Conservation (phyloP, 306 rosid species). For the Senna siamea region DNA sequence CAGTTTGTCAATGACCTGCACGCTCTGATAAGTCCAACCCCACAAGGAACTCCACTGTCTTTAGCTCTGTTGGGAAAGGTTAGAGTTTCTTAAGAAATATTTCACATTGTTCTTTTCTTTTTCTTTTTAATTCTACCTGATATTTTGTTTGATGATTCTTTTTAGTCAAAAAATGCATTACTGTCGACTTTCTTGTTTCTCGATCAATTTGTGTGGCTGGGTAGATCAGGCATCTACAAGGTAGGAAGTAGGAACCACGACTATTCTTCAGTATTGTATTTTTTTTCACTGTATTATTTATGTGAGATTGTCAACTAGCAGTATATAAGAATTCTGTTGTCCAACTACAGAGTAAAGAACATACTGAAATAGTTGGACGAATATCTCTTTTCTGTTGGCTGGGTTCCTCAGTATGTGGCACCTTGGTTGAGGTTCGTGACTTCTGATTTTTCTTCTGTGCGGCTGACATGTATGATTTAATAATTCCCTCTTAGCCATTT, state of each 20-base stretch:
- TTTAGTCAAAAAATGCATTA: conserved; percentile 71
- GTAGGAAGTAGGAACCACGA: conserved; percentile 38
- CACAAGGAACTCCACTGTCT: conserved; percentile 67
- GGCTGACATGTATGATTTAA: neutral
- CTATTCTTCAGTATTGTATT: neutral
- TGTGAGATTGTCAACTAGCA: conserved; percentile 4
- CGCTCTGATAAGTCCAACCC: conserved; percentile 67
- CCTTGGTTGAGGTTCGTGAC: conserved; percentile 82
- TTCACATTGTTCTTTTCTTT: conserved; percentile 1
- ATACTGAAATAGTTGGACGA: conserved; percentile 71
- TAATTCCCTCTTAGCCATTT: neutral
- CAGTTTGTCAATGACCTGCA: conserved; percentile 83
- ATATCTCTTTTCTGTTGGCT: conserved; percentile 93
- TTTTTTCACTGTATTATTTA: conserved; percentile 8
- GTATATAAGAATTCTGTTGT: conserved; percentile 30
- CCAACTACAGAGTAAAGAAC: conserved; percentile 77
- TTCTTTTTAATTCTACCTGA: neutral
- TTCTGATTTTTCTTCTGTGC: conserved; percentile 28
- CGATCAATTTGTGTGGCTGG: conserved; percentile 85
- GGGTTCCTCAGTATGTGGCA: conserved; percentile 78
- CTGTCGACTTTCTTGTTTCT: conserved; percentile 73
- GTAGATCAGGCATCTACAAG: conserved; percentile 72
- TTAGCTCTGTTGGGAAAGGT: conserved; percentile 75
- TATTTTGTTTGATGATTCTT: conserved; percentile 10
- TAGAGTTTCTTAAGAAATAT: conserved; percentile 17